Conservation (phyloP, 2,329 filamentous ascomycete species). For the Colletotrichum spinosum region DNA sequence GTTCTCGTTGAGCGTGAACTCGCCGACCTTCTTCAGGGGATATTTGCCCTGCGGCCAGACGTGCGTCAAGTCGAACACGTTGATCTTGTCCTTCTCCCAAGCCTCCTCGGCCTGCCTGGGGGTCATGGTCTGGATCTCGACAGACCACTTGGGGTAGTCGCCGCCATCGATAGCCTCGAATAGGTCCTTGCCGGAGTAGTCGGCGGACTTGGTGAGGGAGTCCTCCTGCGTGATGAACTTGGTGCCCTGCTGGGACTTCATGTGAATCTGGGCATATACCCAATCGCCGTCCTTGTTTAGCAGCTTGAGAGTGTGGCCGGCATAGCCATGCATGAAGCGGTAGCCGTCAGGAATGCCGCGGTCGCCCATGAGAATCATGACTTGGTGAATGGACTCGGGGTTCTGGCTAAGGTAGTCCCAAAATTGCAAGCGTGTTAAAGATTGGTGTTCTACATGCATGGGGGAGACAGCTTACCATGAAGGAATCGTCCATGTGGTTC, state of each 20-base stretch:
- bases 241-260: constrained; percentile 59
- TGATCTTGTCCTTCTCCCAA: constrained; percentile 49
- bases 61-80: constrained; percentile 69
- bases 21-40: constrained; percentile 70
- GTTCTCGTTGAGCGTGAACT: constrained; percentile 73
- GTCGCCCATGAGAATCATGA: constrained; percentile 64
- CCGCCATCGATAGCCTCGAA: constrained; percentile 55
- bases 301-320: constrained; percentile 61
- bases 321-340: constrained; percentile 58
- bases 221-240: constrained; percentile 56
- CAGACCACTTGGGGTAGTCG: constrained; percentile 61
- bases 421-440: constrained; percentile 21
- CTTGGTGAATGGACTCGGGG: constrained; percentile 60
- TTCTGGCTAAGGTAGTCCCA: constrained; percentile 50
- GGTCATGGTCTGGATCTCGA: constrained; percentile 66
- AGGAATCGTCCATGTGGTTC: constrained; percentile 51
- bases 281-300: constrained; percentile 58
- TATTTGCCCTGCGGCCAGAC: constrained; percentile 70
- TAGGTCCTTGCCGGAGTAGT: constrained; percentile 54
- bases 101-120: constrained; percentile 59
- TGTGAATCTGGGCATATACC: constrained; percentile 62
- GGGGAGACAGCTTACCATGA: constrained; percentile 53
- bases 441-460: constrained; percentile 33
- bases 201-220: constrained; percentile 57
- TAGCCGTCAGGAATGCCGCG: constrained; percentile 60